Conservation (phyloP, 768 basidiomycete genomes). For the Gautieria morchelliformis region DNA sequence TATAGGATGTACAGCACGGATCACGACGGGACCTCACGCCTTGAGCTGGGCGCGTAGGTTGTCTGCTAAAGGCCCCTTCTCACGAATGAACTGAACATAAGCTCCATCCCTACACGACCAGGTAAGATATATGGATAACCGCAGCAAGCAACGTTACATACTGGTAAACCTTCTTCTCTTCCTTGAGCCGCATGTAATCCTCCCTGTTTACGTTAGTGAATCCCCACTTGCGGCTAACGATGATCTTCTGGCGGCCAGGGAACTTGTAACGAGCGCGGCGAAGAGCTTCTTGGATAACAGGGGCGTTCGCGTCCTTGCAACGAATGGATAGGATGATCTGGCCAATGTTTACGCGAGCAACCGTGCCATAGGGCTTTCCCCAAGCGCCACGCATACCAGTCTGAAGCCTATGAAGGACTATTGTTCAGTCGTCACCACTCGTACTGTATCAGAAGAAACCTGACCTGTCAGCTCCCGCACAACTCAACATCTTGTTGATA, state of each 20-base stretch:
- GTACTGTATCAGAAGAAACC: slow-evolving; percentile 14
- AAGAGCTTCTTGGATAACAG: slow-evolving; percentile 92
- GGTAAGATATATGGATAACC: slow-evolving; percentile 11
- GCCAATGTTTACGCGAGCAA: slow-evolving; percentile 93
- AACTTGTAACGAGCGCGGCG: slow-evolving; percentile 99
- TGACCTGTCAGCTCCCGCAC: slow-evolving; percentile 95
- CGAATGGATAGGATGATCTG: slow-evolving; percentile 91
- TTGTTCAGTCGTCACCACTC: neutral
- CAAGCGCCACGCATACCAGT: slow-evolving; percentile 99
- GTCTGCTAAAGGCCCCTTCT: slow-evolving; percentile 74
- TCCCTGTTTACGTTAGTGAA: slow-evolving; percentile 91
- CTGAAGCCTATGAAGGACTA: slow-evolving; percentile 48
- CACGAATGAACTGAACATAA: slow-evolving; percentile 88
- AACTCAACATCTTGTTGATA: slow-evolving; percentile 99
- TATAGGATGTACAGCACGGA: slow-evolving; percentile 20
- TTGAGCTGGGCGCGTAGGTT: slow-evolving; percentile 80
- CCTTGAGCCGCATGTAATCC: slow-evolving; percentile 83
- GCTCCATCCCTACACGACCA: slow-evolving; percentile 67
- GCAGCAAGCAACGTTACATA: slow-evolving; percentile 31
- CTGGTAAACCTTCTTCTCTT: slow-evolving; percentile 83
- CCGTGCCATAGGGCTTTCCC: slow-evolving; percentile 97
- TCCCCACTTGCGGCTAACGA: slow-evolving; percentile 96
- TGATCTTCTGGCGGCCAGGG: slow-evolving; percentile 97
- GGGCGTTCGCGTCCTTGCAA: slow-evolving; percentile 78
- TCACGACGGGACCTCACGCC: slow-evolving; percentile 35